Evolutionary conservation across 805 yeast genomes (phyloP).

Genomic region (Wickerhamiella kurtzmanii): DNA sequence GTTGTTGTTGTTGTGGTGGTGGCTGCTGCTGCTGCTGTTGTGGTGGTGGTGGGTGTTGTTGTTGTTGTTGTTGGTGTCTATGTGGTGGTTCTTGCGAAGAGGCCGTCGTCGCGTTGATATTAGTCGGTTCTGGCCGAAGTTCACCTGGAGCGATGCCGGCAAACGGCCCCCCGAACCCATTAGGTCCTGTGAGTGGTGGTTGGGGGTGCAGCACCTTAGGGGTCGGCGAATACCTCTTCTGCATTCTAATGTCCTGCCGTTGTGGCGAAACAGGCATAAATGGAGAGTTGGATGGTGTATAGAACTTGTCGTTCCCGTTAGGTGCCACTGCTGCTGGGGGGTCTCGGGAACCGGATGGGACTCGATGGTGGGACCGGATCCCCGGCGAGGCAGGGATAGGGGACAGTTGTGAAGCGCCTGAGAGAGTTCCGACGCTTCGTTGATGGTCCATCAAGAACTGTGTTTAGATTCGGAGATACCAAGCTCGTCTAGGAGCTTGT

Average conservation of each 20-base stretch:
- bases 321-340: neutral
- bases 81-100: too few species aligned
- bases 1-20: neutral
- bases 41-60: too few species aligned
- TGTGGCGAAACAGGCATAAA: neutral
- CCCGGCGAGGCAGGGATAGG: neutral
- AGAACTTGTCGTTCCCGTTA: conserved; percentile 1
- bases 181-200: too few species aligned
- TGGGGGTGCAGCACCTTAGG: neutral
- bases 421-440: neutral
- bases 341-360: neutral
- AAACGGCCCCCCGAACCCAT: too few species aligned
- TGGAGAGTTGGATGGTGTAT: conserved; percentile 1
- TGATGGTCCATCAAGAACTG: neutral
- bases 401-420: neutral
- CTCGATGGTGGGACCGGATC: neutral
- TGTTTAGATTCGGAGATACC: too few species aligned
- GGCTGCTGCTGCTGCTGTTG: too few species aligned
- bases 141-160: too few species aligned
- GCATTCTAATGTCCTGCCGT: neutral
- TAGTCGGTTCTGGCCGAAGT: too few species aligned
- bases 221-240: neutral
- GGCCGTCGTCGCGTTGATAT: too few species aligned
- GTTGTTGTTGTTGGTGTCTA: too few species aligned
- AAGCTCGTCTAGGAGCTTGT: too few species aligned